Evolutionary conservation across 2,329 filamentous ascomycete species (phyloP).

Genomic region (Rugonectria rugulosa): DNA sequence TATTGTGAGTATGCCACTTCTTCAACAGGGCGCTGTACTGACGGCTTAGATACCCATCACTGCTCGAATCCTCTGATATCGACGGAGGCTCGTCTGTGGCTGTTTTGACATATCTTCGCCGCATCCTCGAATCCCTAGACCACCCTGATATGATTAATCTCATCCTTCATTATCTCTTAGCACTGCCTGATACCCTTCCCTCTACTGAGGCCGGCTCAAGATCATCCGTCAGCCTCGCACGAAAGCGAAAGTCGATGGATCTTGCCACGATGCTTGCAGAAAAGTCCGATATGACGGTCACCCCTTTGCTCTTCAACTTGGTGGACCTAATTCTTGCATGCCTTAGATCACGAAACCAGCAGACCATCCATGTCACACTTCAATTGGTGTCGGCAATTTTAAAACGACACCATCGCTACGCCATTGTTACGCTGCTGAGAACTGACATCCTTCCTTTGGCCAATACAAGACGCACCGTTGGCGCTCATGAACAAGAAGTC

Average conservation of each 20-base stretch:
- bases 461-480: conserved; percentile 69
- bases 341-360: conserved; percentile 81
- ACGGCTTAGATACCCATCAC: conserved; percentile 79
- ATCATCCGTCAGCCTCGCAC: conserved; percentile 70
- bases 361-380: conserved; percentile 89
- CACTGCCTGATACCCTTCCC: conserved; percentile 68
- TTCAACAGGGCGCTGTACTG: not conserved
- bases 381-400: conserved; percentile 88
- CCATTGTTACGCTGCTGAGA: conserved; percentile 77
- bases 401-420: conserved; percentile 87
- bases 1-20: conserved; percentile 68
- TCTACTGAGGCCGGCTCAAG: conserved; percentile 47
- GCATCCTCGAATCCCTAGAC: conserved; percentile 89
- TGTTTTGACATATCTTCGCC: conserved; percentile 89
- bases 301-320: conserved; percentile 89
- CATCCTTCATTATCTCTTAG: conserved; percentile 90
- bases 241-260: conserved; percentile 88
- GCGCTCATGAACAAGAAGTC: conserved; percentile 78
- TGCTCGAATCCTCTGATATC: conserved; percentile 95
- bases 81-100: conserved; percentile 97
- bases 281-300: conserved; percentile 75
- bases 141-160: conserved; percentile 95
- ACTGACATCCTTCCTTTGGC: conserved; percentile 65
- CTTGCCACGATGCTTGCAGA: conserved; percentile 81
- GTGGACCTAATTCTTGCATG: conserved; percentile 90